Evolutionary conservation across 1,284 basidiomycete genomes (phyloP).

Genomic region (Sanghuangporus sanghuang): DNA sequence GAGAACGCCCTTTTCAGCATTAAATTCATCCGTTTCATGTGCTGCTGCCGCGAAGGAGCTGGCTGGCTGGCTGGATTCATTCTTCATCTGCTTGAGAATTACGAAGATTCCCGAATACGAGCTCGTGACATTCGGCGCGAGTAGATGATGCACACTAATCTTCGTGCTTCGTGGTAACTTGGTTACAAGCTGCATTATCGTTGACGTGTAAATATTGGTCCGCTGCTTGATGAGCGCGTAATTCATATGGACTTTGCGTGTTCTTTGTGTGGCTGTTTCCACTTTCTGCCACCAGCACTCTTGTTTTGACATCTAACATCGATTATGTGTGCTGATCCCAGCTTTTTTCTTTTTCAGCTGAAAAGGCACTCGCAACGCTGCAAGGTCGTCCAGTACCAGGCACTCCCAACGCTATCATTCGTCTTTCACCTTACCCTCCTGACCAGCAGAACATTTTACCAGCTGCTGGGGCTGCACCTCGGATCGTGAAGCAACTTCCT

Average conservation of each 20-base stretch:
- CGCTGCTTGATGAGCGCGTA: not conserved
- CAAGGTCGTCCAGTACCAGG: constrained; percentile 66
- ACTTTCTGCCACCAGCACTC: constrained; percentile 1
- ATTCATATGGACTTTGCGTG: not conserved
- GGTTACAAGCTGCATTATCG: not conserved
- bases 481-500: constrained; percentile 75
- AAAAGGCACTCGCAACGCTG: constrained; percentile 82
- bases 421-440: constrained; percentile 70
- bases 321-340: constrained; percentile 1
- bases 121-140: not conserved
- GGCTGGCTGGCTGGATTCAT: not conserved
- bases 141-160: not conserved
- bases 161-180: not conserved
- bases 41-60: constrained; percentile 10
- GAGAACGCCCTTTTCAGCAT: not conserved
- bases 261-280: not conserved
- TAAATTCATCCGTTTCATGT: not conserved
- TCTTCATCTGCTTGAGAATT: not conserved
- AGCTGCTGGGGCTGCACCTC: constrained; percentile 65
- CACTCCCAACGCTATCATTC: constrained; percentile 50
- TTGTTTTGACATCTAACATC: no score
- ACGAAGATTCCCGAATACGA: not conserved
- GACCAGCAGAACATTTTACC: constrained; percentile 69
- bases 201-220: not conserved
- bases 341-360: constrained; percentile 46